Evolutionary conservation across 148 eudicot genomes (phyloP).

Genomic region (Camellia japonica): DNA sequence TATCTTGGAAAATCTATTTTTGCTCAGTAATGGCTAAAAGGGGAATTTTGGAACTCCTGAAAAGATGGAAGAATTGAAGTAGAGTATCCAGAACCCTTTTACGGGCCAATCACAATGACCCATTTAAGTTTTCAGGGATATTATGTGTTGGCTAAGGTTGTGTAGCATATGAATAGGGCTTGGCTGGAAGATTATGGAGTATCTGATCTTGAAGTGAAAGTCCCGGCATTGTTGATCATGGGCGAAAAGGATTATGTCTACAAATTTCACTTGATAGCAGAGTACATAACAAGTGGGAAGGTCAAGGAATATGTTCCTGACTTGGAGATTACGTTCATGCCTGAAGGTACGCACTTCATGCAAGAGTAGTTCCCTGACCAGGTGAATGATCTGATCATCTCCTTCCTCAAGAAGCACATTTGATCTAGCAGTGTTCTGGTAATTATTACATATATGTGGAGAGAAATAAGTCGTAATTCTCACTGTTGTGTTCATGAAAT

Average conservation of each 20-base stretch:
- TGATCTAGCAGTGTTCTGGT: background rate
- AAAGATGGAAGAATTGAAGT: background rate
- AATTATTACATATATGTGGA: background rate
- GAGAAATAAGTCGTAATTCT: background rate
- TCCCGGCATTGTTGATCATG: constrained; percentile 32
- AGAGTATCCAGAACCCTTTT: background rate
- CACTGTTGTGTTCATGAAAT: background rate
- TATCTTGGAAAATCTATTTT: background rate
- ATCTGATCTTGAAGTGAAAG: constrained; percentile 23
- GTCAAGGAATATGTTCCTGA: constrained; percentile 32
- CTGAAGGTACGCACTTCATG: constrained; percentile 42
- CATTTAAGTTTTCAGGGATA: background rate
- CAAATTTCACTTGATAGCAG: constrained; percentile 33
- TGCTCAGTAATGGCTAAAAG: background rate
- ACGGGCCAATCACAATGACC: background rate
- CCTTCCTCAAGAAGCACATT: constrained; percentile 30
- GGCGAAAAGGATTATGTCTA: constrained; percentile 35
- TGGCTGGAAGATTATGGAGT: constrained; percentile 19
- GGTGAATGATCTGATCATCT: constrained; percentile 31
- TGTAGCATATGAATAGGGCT: constrained; percentile 14
- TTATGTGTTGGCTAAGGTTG: background rate
- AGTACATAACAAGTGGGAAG: constrained; percentile 29
- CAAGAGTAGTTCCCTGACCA: constrained; percentile 45
- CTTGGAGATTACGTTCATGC: constrained; percentile 26
- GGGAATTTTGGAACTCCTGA: background rate